phyloP scores from a whole-genome alignment of 2,329 filamentous ascomycete genomes.

The Blastomyces emzantsi region DNA sequence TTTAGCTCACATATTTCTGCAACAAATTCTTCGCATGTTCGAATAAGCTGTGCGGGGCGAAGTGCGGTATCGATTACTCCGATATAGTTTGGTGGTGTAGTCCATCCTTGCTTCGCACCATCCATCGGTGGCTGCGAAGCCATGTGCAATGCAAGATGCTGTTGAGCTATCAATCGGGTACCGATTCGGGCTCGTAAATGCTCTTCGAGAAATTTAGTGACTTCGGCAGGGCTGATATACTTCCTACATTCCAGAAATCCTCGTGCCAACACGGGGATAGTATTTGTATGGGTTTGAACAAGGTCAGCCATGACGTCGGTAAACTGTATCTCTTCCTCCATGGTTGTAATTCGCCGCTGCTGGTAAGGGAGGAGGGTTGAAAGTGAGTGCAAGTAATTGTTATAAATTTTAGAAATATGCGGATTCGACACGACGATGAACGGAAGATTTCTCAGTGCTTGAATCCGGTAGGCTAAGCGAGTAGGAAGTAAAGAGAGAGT shows the following conservation, averaged over 20 bases:
- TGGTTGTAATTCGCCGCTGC: constrained; percentile 58
- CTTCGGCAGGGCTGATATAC: constrained; percentile 73
- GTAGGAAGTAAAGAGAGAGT: constrained; percentile 86
- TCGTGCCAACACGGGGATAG: constrained; percentile 81
- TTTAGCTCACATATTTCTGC: constrained; percentile 95
- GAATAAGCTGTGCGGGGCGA: constrained; percentile 69
- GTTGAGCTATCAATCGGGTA: constrained; percentile 87
- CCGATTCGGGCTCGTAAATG: constrained; percentile 91
- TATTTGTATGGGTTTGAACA: constrained; percentile 90
- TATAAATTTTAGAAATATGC: constrained; percentile 87
- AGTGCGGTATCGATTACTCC: constrained; percentile 92
- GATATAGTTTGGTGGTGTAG: constrained; percentile 56
- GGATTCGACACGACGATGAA: constrained; percentile 99
- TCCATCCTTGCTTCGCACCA: constrained; percentile 22
- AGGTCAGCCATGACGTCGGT: constrained; percentile 89
- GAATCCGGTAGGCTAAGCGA: constrained; percentile 85
- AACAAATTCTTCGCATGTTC: constrained; percentile 80
- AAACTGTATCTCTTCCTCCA: constrained; percentile 84
- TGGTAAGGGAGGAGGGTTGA: constrained; percentile 83
- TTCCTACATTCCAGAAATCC: constrained; percentile 89
- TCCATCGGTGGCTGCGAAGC: constrained; percentile 63
- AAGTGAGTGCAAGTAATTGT: constrained; percentile 90
- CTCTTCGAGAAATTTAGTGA: constrained; percentile 87
- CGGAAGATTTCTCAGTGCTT: constrained; percentile 83
- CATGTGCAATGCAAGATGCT: constrained; percentile 85